These are phyloP conservation scores for Paraphaeosphaeria sporulosa DNA, from an alignment of 2,329 filamentous ascomycete genomes.

Conservation along the genomic window DNA sequence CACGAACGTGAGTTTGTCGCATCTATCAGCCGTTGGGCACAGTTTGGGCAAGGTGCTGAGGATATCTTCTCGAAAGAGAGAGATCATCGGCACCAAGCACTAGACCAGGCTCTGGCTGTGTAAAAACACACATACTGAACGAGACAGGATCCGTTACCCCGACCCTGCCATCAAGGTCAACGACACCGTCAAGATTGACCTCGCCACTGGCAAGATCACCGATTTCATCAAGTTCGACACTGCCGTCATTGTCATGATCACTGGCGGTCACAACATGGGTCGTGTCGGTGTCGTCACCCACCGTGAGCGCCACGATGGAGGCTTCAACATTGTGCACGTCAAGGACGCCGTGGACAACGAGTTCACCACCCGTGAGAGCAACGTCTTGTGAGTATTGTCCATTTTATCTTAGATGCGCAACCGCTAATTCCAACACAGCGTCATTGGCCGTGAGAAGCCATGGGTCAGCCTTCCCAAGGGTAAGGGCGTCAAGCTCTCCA, in stretches of 20 bases:
- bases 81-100: constrained; percentile 81
- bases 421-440: constrained; percentile 49
- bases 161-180: constrained; percentile 99
- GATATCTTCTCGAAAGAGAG: constrained; percentile 16
- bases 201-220: constrained; percentile 94
- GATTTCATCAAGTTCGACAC: constrained; percentile 99
- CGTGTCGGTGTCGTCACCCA: constrained; percentile 99
- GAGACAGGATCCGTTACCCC: constrained; percentile 93
- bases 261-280: constrained; percentile 99
- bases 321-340: constrained; percentile 99
- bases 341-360: constrained; percentile 99
- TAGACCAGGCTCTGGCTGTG: constrained; percentile 92
- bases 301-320: constrained; percentile 99
- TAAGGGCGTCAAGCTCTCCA: constrained; percentile 98
- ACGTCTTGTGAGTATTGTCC: constrained; percentile 74
- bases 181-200: constrained; percentile 99
- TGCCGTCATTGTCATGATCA: constrained; percentile 97
- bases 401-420: neutral
- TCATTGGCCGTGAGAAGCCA: constrained; percentile 98
- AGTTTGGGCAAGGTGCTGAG: constrained; percentile 50
- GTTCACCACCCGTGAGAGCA: constrained; percentile 98
- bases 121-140: constrained; percentile 56
- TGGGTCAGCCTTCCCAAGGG: constrained; percentile 99
- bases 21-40: constrained; percentile 99
- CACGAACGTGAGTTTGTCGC: constrained; percentile 99